These are phyloP conservation scores for Penicillium goetzii DNA, from an alignment of 495 filamentous ascomycete species.

Conservation along the genomic window DNA sequence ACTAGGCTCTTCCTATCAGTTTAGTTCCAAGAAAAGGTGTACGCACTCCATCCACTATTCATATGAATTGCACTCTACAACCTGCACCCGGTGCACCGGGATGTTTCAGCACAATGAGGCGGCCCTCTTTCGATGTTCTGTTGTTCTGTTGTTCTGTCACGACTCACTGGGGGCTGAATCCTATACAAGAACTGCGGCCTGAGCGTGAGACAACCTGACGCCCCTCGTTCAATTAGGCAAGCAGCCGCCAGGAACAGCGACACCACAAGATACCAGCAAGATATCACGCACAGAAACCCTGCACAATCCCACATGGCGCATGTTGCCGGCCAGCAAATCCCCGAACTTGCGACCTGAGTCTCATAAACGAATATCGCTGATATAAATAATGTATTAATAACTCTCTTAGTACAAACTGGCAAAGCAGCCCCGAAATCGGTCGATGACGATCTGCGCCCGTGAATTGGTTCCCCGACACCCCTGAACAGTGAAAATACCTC, in stretches of 20 bases:
- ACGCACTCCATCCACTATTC: constrained; percentile 8
- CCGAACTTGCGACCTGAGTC: constrained; percentile 16
- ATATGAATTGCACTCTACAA: constrained; percentile 13
- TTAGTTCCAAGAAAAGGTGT: constrained; percentile 3
- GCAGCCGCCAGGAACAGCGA: constrained; percentile 4
- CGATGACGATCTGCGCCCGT: constrained; percentile 18
- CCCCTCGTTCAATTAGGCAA: constrained; percentile 15
- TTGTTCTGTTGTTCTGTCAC: neutral
- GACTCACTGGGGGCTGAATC: constrained; percentile 2
- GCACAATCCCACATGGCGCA: constrained; percentile 8
- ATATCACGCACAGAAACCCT: neutral
- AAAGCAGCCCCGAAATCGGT: constrained; percentile 24
- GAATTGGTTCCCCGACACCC: neutral
- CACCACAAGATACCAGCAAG: neutral
- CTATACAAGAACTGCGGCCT: constrained; percentile 15
- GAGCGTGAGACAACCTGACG: constrained; percentile 19
- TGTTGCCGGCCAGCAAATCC: neutral
- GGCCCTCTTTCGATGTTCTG: neutral
- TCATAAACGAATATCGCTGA: constrained; percentile 14
- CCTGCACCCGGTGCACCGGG: constrained; percentile 8
- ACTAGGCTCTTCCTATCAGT: constrained; percentile 3
- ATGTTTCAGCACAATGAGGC: constrained; percentile 6
- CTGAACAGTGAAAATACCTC: neutral
- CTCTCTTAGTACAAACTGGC: constrained; percentile 8
- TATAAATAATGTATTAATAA: constrained; percentile 6